Base-by-base conservation (phyloP, 768 basidiomycete species). In the Neoboletus subvelutipes region DNA sequence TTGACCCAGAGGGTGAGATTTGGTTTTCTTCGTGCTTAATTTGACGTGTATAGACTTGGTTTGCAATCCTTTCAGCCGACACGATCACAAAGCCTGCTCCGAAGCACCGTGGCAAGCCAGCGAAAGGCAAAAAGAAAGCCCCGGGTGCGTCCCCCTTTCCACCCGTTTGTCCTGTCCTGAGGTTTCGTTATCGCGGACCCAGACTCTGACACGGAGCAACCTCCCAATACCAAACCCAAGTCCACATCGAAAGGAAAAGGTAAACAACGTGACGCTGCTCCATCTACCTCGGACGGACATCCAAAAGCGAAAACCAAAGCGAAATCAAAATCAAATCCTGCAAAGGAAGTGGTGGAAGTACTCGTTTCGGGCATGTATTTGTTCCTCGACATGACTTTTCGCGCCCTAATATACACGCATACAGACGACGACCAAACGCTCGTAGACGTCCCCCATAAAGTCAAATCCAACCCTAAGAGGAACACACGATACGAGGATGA, bases 361-460 rank as follows among this genome's bases (percentile, higher is more conserved):
- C 49, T 56, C 11, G 46, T n/a, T 18, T 67, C 64, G 1, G 67
- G 67, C 59, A 51, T 20, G 59, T n/a, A 33, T 28, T 40, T 18
- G 15, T 17, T 48, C 12, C 17, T 28, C 2, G 9, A 48, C 12
- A n/a, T 1, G 5, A n/a, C 1, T 15, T 28, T 42, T 33, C 10
- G 3, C 2, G 5, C 15, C 33, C 40, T 54, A 0, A 52, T 51
- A 40, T 33, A 13, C 17, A 20, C 22, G 20, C 58, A 50, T 52
- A n/a, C 31, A 71, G 70, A 71, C 41, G 71, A 71, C 33, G 71
- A 73, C 10, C 52, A 28, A 40, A 67, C 62, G 2, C 65, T 71
- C 1, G 67, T 69, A 12, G 69, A 71, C 10, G 59, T 56, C 11
- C 67, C 58, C 1, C 63, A 13, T 9, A 62, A 61, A 56, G 15